Evolutionary conservation across 208 protist species (phyloP).

Genomic region (Entamoeba moshkovskii): DNA sequence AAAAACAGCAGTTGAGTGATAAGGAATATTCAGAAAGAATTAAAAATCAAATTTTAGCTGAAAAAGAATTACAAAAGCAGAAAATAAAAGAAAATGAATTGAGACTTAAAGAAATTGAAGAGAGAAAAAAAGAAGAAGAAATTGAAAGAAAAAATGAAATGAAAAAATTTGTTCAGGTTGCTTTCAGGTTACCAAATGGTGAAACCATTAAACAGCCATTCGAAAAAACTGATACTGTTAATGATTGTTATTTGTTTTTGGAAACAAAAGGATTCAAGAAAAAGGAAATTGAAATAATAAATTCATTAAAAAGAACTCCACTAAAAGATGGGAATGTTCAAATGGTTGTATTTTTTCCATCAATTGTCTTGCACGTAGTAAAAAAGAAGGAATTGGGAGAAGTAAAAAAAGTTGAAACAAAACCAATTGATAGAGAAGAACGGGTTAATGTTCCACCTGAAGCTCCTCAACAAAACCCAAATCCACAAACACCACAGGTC

Average conservation of each 20-base stretch:
- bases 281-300: background rate
- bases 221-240: background rate
- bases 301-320: background rate
- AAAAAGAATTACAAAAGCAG: no score
- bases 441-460: background rate
- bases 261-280: background rate
- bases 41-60: no score
- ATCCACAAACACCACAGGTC: background rate
- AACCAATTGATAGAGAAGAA: background rate
- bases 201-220: background rate
- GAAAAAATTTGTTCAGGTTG: background rate
- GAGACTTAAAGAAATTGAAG: no score
- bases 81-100: no score
- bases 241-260: background rate
- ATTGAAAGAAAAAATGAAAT: background rate
- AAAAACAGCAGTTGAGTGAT: no score
- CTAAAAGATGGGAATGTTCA: background rate
- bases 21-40: no score
- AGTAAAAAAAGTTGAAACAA: background rate
- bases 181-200: background rate
- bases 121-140: no score
- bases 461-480: background rate
- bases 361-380: background rate
- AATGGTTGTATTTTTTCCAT: background rate
- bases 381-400: background rate